These are phyloP conservation scores for Zarea fungicola DNA, from an alignment of 2,329 filamentous ascomycete species.

Conservation along the genomic window DNA sequence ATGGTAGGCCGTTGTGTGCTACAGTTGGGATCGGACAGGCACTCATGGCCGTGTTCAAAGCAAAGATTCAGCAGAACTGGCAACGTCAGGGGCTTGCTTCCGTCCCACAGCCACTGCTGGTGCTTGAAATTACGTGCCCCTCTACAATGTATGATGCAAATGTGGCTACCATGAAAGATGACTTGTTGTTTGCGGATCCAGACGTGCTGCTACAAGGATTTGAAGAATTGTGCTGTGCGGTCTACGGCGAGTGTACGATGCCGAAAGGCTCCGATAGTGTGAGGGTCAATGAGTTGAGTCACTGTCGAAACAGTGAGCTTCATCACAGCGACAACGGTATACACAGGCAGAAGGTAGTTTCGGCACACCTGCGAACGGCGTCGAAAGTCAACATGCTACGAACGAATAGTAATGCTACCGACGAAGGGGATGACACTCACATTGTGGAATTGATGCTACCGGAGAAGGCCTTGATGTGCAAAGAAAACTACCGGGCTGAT, in stretches of 20 bases:
- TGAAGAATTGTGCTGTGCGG: slow-evolving; percentile 14
- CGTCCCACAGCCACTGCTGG: slow-evolving; percentile 51
- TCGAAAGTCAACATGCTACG: slow-evolving; percentile 29
- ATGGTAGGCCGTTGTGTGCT: slow-evolving; percentile 58
- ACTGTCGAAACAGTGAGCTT: too few species aligned
- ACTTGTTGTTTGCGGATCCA: slow-evolving; percentile 62
- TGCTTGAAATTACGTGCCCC: slow-evolving; percentile 58
- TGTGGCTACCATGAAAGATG: slow-evolving; percentile 65
- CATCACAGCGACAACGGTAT: too few species aligned
- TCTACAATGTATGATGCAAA: slow-evolving; percentile 64
- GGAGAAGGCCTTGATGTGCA: background rate
- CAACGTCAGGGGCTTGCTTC: background rate
- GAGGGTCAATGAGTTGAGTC: too few species aligned
- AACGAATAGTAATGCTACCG: slow-evolving; percentile 27
- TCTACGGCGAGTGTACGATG: background rate
- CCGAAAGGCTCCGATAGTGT: background rate
- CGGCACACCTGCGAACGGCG: slow-evolving; percentile 24
- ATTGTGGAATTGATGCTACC: background rate
- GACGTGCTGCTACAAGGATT: slow-evolving; percentile 40
- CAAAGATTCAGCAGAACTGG: slow-evolving; percentile 23
- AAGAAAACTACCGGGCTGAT: background rate
- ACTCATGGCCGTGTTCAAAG: slow-evolving; percentile 48
- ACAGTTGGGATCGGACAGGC: slow-evolving; percentile 54
- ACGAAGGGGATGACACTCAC: slow-evolving; percentile 21
- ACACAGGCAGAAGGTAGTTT: slow-evolving; percentile 11